Base-by-base conservation (phyloP, 495 filamentous ascomycete species). In the Umbilicaria muhlenbergii region DNA sequence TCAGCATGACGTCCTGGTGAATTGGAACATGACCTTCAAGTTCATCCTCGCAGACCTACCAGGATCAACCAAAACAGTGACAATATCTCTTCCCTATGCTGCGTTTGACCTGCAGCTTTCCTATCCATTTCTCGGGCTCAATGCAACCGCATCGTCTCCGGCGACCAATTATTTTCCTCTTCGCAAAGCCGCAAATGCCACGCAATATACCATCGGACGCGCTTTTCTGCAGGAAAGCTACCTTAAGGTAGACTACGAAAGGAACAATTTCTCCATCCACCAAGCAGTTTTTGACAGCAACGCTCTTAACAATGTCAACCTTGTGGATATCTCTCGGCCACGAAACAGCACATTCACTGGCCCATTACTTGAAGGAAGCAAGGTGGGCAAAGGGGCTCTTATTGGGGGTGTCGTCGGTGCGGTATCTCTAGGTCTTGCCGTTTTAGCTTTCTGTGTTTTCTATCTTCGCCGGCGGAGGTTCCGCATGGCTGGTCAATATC, bases 221-320 rank as follows among this genome's bases (percentile, higher is more conserved):
- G 58, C 64, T 3, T 84, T 84, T 49, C 64, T 84, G 44, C 80
- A 84, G 60, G 80, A 83, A 57, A 69, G 75, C 13, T 84, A 84
- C 47, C 51, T 84, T 11, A 71, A 74, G 14, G 72, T 69, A n/a
- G 73, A 78, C 46, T 83, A 81, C 54, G 78, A 83, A 40, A 64
- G 66, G 18, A 63, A 62, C 17, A 67, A 57, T 28, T 81, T 82
- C 28, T 58, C 55, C 3, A 43, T 82, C 3, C 66, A 74, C 43
- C 67, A 77, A 48, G 74, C 75, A 8, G 59, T 58, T 17, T 78
- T 75, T 47, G 63, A 65, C 15, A 47, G 60, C 10, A 61, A 68
- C 24, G 60, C 64, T 5, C 34, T 63, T 19, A 53, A 41, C n/a
- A 66, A 68, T 44, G 63, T 58, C 12, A 56, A 65, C 31, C 57